phyloP scores from a whole-genome alignment of 352 stramenopile species.

The Elongisporangium anandrum region DNA sequence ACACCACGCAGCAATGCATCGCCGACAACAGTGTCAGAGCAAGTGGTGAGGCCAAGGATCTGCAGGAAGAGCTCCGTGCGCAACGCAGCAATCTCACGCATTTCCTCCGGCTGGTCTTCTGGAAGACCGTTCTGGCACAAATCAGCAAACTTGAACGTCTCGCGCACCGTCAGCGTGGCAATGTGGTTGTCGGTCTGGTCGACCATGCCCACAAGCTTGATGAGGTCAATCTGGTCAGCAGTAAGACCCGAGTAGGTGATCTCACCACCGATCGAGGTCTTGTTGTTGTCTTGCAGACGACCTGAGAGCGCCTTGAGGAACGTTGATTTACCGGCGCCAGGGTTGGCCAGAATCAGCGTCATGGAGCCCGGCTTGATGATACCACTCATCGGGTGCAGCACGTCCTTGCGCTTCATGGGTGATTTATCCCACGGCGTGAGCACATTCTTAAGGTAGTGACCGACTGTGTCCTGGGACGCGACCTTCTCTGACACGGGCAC shows the following conservation, averaged over 20 bases:
- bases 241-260: slow-evolving; percentile 44
- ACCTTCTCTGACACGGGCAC: slow-evolving; percentile 34
- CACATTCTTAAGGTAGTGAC: slow-evolving; percentile 37
- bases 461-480: slow-evolving; percentile 41
- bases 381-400: slow-evolving; percentile 58
- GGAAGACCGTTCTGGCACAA: slow-evolving; percentile 67
- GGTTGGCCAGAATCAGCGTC: slow-evolving; percentile 58
- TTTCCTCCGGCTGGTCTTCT: slow-evolving; percentile 57
- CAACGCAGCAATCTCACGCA: slow-evolving; percentile 59
- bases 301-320: slow-evolving; percentile 56
- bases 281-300: slow-evolving; percentile 33
- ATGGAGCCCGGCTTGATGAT: slow-evolving; percentile 49
- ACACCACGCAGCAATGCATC: slow-evolving; percentile 81
- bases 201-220: slow-evolving; percentile 62
- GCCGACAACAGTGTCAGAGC: slow-evolving; percentile 90
- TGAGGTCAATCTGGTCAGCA: slow-evolving; percentile 41
- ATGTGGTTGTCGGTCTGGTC: slow-evolving; percentile 84
- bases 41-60: slow-evolving; percentile 83
- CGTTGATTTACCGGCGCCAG: slow-evolving; percentile 55
- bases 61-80: slow-evolving; percentile 57
- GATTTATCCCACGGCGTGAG: slow-evolving; percentile 41
- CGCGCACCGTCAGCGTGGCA: slow-evolving; percentile 87
- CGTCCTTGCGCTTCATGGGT: slow-evolving; percentile 28
- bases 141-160: slow-evolving; percentile 94
- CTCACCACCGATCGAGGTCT: slow-evolving; percentile 25